Conservation (phyloP, 306 rosid species). For the Acacia acuminata region DNA sequence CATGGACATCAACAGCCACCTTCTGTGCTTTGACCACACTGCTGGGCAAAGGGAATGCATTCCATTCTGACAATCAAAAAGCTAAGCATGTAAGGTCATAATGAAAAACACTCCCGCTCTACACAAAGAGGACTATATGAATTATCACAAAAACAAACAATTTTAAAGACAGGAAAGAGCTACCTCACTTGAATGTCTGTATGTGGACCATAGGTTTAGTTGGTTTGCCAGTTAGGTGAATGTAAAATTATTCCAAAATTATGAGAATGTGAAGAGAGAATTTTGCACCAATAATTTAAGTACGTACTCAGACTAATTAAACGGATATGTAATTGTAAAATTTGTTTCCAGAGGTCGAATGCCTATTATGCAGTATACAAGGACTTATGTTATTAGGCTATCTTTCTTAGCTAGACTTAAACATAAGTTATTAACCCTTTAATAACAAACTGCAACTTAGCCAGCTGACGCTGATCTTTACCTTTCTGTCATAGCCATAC, state of each 20-base stretch:
- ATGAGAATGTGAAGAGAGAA: not conserved
- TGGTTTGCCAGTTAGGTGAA: not conserved
- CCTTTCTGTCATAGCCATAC: conserved; percentile 99
- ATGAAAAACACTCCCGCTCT: not conserved
- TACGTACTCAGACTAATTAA: not conserved
- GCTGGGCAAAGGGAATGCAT: conserved; percentile 99
- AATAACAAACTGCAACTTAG: conserved; percentile 1
- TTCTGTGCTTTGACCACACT: conserved; percentile 95
- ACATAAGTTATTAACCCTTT: conserved; percentile 14
- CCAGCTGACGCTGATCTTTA: conserved; percentile 38
- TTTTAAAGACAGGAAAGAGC: not conserved
- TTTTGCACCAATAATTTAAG: not conserved
- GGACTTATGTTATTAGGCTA: not conserved
- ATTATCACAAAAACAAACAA: conserved; percentile 8
- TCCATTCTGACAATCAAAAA: conserved; percentile 68
- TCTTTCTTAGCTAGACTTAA: conserved; percentile 9
- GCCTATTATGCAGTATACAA: not conserved
- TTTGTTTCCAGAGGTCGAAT: conserved; percentile 8
- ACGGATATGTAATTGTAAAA: not conserved
- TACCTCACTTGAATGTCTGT: not conserved
- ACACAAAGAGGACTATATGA: conserved; percentile 27
- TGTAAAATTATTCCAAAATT: not conserved
- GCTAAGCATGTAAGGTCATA: conserved; percentile 21
- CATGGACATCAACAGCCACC: conserved; percentile 98
- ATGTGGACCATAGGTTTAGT: not conserved